Evolutionary conservation across 1,284 basidiomycete species (phyloP), one percentile per base, ranked within the genome.

Genomic region (Abortiporus biennis): DNA sequence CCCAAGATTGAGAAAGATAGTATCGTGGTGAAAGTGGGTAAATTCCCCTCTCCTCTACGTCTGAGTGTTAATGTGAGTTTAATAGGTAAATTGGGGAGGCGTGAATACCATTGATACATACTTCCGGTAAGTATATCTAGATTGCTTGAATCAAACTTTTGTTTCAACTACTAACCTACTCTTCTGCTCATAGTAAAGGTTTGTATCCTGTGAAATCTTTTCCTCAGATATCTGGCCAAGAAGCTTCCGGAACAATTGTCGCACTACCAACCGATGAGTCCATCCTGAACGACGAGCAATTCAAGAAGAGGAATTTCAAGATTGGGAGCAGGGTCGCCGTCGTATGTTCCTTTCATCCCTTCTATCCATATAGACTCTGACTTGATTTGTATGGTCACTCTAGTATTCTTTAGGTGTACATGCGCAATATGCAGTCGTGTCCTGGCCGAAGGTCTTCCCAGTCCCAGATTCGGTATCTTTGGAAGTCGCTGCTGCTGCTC

Each of bases 71-170:
- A 20, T 9, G 20, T 31, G 65, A 37, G 63, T 53, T 11, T n/a
- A 19, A 20, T 47, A 82, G 80, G 69, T 78, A 15, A 70, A 81
- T 51, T 85, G 80, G 54, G 65, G 69, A 3, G 91, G 91, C n/a
- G 74, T 92, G 49, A 93, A 93, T 64, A 92, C 85, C 61, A 89
- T 94, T 57, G 92, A 94, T 62, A 90, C 84, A 3, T 89, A 89
- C 61, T 74, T 72, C 56, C 67, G 80, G 80, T 73, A 51, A 48
- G 53, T 44, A 32, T 15, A 5, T 24, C 15, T 20, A 22, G 21
- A 20, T 19, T 13, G 6, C 9, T 35, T 15, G 6, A 9, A n/a
- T 3, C 13, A 15, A 42, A 24, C 23, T 2, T 24, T 24, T 36
- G n/a, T 15, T n/a, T n/a, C n/a, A n/a, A n/a, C n/a, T n/a, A 15